Evolutionary conservation across 1,139 yeast genomes (phyloP).

Genomic region (Kodamaea suecica): DNA sequence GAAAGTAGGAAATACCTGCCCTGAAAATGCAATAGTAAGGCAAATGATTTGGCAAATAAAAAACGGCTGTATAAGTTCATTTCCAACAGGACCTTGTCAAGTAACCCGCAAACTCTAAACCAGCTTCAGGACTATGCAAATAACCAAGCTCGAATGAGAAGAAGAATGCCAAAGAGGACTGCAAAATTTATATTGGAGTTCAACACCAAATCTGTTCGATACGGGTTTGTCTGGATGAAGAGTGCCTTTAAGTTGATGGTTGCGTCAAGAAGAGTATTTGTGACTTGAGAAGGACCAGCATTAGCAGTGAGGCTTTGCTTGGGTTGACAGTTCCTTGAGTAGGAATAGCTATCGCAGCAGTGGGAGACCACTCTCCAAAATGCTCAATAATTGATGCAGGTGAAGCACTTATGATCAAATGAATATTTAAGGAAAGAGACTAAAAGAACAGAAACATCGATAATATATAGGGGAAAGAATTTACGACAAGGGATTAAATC

Average conservation of each 20-base stretch:
- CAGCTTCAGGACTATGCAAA: constrained; percentile 49
- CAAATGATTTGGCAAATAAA: constrained; percentile 66
- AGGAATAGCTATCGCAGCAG: too few species aligned
- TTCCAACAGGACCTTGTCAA: constrained; percentile 54
- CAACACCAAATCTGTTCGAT: constrained; percentile 19
- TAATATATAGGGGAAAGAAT: too few species aligned
- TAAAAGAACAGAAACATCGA: too few species aligned
- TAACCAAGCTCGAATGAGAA: constrained; percentile 23
- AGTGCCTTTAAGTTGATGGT: constrained; percentile 31
- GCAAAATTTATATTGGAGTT: constrained; percentile 33
- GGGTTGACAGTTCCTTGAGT: too few species aligned
- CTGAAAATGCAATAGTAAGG: constrained; percentile 59
- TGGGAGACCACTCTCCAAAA: too few species aligned
- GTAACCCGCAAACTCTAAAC: constrained; percentile 70
- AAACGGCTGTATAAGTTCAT: constrained; percentile 36
- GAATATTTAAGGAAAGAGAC: too few species aligned
- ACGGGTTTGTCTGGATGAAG: constrained; percentile 25
- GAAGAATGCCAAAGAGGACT: constrained; percentile 23
- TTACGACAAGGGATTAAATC: too few species aligned
- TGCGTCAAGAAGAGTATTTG: constrained; percentile 23
- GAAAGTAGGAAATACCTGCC: constrained; percentile 52
- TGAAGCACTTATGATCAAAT: too few species aligned
- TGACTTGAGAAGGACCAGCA: constrained; percentile 7
- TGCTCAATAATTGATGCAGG: too few species aligned
- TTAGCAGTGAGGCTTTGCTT: too few species aligned